Percentiles rank a stretch among this genome's conserved stretches.
Conservation (phyloP, 306 rosid genomes). For the Macrotyloma uniflorum region DNA sequence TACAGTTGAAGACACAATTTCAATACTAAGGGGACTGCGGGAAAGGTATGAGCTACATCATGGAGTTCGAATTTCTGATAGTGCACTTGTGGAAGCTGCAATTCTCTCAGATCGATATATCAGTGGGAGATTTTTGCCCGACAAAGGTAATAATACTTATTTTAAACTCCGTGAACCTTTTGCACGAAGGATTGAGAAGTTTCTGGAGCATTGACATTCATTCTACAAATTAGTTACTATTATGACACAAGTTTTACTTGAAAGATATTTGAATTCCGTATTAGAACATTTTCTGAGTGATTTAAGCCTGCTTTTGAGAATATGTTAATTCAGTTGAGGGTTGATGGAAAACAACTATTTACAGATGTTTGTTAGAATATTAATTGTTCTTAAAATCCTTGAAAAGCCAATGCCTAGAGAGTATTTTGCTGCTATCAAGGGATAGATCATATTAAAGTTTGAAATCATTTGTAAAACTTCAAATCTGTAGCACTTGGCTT, state of each 20-base stretch:
- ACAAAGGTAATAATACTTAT: conserved; percentile 69
- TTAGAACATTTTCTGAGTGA: conserved; percentile 9
- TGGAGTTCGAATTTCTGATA: conserved; percentile 95
- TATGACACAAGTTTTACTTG: not conserved
- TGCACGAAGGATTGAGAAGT: conserved; percentile 3
- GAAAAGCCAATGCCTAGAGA: not conserved
- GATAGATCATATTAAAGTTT: not conserved
- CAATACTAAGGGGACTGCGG: conserved; percentile 89
- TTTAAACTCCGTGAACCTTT: not conserved
- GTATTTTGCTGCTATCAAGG: not conserved
- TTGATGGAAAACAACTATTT: not conserved
- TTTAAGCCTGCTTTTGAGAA: conserved; percentile 1
- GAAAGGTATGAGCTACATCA: conserved; percentile 97
- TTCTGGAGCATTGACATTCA: conserved; percentile 4
- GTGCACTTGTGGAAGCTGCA: conserved; percentile 98
- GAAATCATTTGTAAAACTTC: conserved; percentile 3
- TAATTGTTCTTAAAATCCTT: not conserved
- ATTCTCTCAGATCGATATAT: conserved; percentile 94
- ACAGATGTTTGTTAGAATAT: not conserved
- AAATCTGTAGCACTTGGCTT: conserved; percentile 24
- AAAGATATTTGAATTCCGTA: not conserved
- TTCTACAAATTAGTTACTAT: not conserved
- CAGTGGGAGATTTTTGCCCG: conserved; percentile 96
- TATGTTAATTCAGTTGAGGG: not conserved
- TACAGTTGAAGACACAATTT: conserved; percentile 84